These are phyloP conservation scores for Teunomyces lycoperdinae DNA, from an alignment of 805 yeast genomes.

Conservation along the genomic window DNA sequence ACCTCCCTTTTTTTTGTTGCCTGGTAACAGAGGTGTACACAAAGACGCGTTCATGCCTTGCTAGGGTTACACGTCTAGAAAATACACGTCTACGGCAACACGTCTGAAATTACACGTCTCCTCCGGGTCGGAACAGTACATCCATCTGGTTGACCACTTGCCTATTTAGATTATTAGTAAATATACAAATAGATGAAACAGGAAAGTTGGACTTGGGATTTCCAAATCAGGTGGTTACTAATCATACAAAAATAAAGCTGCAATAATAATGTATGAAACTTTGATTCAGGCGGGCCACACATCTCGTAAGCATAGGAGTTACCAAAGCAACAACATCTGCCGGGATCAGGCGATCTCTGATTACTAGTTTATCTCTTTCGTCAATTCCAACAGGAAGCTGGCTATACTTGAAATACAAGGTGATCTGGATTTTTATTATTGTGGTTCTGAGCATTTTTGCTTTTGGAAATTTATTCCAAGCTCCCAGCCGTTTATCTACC, in stretches of 20 bases:
- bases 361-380: background rate
- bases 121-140: background rate
- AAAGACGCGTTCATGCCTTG: background rate
- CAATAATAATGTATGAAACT: background rate
- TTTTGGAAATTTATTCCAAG: background rate
- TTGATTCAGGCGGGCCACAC: background rate
- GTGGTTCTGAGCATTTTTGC: background rate
- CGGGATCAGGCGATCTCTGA: no score
- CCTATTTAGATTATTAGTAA: background rate
- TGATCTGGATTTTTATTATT: no score
- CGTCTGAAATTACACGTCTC: slow-evolving; percentile 1
- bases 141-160: background rate
- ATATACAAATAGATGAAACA: background rate
- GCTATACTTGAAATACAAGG: background rate
- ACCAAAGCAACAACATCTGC: no score
- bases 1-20: background rate
- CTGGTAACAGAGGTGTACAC: background rate
- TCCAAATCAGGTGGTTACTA: background rate
- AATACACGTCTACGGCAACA: slow-evolving; percentile 1
- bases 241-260: background rate
- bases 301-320: background rate
- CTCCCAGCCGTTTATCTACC: no score
- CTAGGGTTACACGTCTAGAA: background rate
- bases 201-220: background rate
- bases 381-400: background rate